Evolutionary conservation across 306 rosid species (phyloP), one percentile per base, ranked within the genome.

Genomic region (Vigna nakashimae): DNA sequence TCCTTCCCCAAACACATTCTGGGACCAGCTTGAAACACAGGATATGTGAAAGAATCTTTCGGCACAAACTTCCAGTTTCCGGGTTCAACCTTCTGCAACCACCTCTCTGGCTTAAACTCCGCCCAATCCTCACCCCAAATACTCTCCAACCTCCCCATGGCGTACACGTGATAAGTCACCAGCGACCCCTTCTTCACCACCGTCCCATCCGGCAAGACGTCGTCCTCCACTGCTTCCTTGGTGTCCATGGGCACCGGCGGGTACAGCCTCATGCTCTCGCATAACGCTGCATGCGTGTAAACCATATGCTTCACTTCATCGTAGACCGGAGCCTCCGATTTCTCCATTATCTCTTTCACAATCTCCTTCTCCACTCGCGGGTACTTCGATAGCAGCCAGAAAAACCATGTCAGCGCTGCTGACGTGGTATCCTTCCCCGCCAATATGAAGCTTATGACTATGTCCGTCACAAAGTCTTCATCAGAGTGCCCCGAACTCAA

Each of bases 1-100:
- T 91, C 98, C 64, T 87, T 91, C 32, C 97, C 94, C 81, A 91
- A 67, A 67, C 97, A 94, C 13, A 90, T 82, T 80, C 97, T 84
- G 0, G 98, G 98, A 18, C 98, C 97, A 0, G 92, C 97, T 46
- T 93, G 96, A 77, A 93, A 93, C 40, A 93, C 97, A 0, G 89
- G 90, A 36, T 89, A 88, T 1, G 67, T 65, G 50, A 38, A 93
- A 0, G 84, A 8, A 59, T 93, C 97, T 46, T 80, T 76, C 26
- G 56, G 86, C 53, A 83, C 87, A 8, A 93, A 93, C 40, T 2
- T 78, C 92, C 90, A 84, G 26, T 82, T 90, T 2, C 65, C 79
- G 0, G 1, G 15, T 2, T 20, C 71, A 6, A 13, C 81, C 13
- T 20, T 22, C 68, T 87, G 70, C 77, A 93, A 34, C 98, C 96